A percentile compares a stretch with the other conserved stretches of the same genome.
These are phyloP conservation scores for Trifolium fragiferum DNA, from an alignment of 306 rosid species.

Conservation along the genomic window DNA sequence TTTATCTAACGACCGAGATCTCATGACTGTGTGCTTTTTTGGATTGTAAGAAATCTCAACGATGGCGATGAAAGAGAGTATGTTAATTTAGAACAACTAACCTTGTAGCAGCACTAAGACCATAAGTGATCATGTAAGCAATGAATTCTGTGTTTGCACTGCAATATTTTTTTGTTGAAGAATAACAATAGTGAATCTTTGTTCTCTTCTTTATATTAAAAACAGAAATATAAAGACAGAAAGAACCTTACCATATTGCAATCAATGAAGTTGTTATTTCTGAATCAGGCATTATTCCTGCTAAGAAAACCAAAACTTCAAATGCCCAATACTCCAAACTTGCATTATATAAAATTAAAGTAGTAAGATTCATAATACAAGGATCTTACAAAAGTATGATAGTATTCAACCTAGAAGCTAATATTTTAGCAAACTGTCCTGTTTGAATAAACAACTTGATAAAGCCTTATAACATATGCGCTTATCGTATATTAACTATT, in stretches of 20 bases:
- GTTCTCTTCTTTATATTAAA: no score
- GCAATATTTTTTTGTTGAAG: constrained; percentile 25
- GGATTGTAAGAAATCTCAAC: neutral
- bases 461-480: neutral
- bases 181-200: neutral
- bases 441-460: no score
- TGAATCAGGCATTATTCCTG: constrained; percentile 76
- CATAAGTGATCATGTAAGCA: constrained; percentile 71
- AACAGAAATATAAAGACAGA: constrained; percentile 22
- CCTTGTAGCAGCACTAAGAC: constrained; percentile 92
- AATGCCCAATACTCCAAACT: constrained; percentile 97
- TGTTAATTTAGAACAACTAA: constrained; percentile 35
- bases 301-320: constrained; percentile 79
- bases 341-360: constrained; percentile 35
- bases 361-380: constrained; percentile 25
- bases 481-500: no score
- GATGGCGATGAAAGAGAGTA: neutral
- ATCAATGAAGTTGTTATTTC: constrained; percentile 71
- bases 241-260: constrained; percentile 72
- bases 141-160: constrained; percentile 75
- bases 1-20: neutral
- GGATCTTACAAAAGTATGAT: neutral
- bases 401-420: neutral
- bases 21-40: neutral
- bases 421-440: neutral